These are phyloP conservation scores for Begonia masoniana DNA, from an alignment of 306 rosid genomes.

Conservation along the genomic window DNA sequence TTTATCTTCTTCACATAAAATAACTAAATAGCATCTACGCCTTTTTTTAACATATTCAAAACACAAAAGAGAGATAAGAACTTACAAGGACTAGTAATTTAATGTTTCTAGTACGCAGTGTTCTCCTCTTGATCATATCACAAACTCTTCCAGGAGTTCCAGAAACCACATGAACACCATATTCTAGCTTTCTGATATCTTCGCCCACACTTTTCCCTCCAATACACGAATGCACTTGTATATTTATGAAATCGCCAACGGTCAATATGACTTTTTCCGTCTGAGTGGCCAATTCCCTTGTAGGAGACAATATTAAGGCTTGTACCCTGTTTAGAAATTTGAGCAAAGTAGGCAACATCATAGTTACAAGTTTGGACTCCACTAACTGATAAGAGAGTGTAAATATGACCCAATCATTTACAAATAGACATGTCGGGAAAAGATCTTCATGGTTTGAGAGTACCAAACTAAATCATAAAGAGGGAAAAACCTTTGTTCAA, in stretches of 20 bases:
- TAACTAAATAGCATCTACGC: no score
- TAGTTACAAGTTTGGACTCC: background rate
- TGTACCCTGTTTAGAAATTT: constrained; percentile 44
- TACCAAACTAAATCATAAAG: no score
- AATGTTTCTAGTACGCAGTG: constrained; percentile 82
- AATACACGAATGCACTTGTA: constrained; percentile 84
- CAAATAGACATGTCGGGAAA: no score
- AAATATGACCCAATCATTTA: no score
- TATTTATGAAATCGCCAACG: constrained; percentile 77
- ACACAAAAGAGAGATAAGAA: constrained; percentile 7
- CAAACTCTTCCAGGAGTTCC: constrained; percentile 99
- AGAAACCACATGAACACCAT: constrained; percentile 95
- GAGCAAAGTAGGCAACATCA: background rate
- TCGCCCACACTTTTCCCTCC: constrained; percentile 97
- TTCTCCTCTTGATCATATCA: constrained; percentile 98
- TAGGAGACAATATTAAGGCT: constrained; percentile 84
- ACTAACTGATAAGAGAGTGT: no score
- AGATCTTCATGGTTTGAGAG: no score
- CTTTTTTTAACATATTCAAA: background rate
- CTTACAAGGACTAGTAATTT: constrained; percentile 72
- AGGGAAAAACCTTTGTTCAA: no score
- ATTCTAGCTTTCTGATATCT: constrained; percentile 86
- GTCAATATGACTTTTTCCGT: constrained; percentile 89
- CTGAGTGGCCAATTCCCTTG: constrained; percentile 92
- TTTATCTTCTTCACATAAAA: no score